Conservation (phyloP, 2,329 filamentous ascomycete species). For the Aspergillus niger region DNA sequence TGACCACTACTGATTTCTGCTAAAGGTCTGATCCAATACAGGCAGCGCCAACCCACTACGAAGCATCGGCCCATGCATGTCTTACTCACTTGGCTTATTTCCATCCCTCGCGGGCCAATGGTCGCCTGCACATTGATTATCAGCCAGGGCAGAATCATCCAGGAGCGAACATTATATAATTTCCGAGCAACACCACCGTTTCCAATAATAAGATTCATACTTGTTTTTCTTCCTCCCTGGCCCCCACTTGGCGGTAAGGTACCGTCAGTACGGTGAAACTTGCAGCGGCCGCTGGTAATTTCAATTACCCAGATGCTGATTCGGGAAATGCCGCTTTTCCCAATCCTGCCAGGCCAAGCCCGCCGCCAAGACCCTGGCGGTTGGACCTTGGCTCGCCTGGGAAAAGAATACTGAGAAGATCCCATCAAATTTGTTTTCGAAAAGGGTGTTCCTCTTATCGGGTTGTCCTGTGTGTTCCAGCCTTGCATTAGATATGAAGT, state of each 20-base stretch:
- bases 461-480: too few species aligned
- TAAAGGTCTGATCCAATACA: background rate
- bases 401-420: too few species aligned
- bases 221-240: background rate
- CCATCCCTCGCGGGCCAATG: background rate
- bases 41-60: background rate
- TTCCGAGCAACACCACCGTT: too few species aligned
- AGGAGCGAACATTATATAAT: too few species aligned
- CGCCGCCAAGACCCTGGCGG: background rate
- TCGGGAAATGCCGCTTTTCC: background rate
- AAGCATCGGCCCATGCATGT: background rate
- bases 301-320: too few species aligned
- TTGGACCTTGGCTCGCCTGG: background rate
- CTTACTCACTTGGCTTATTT: background rate
- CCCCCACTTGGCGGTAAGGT: background rate
- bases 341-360: background rate
- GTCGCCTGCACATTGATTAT: background rate
- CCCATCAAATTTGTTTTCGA: too few species aligned
- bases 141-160: background rate
- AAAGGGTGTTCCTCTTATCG: too few species aligned
- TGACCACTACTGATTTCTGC: too few species aligned
- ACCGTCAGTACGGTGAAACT: background rate
- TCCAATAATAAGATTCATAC: too few species aligned
- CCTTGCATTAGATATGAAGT: too few species aligned
- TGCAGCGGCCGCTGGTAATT: background rate